phyloP scores from a whole-genome alignment of 495 filamentous ascomycete genomes.

The Lophiostoma macrostomum region DNA sequence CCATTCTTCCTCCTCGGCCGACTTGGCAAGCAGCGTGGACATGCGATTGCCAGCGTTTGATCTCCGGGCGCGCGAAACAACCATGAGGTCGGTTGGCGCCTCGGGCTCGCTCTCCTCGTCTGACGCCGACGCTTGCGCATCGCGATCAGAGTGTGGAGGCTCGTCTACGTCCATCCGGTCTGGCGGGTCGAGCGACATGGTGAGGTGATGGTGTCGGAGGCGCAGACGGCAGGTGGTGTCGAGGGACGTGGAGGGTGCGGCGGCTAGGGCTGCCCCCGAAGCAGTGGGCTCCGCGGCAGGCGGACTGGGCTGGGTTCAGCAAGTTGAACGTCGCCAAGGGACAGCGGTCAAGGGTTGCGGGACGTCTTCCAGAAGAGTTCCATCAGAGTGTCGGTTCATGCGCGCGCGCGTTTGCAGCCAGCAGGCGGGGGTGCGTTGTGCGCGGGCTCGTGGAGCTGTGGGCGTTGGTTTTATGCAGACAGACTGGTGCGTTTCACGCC shows the following conservation, averaged over 20 bases:
- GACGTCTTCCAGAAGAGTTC: slow-evolving; percentile 31
- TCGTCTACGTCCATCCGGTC: slow-evolving; percentile 16
- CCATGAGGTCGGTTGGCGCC: slow-evolving; percentile 66
- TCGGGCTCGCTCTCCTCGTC: slow-evolving; percentile 38
- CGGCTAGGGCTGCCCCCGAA: too few relatives aligned
- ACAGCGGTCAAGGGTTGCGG: slow-evolving; percentile 23
- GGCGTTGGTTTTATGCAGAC: slow-evolving; percentile 10
- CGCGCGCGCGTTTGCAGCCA: slow-evolving; percentile 11
- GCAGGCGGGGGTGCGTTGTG: slow-evolving; percentile 6
- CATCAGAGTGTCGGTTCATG: slow-evolving; percentile 11
- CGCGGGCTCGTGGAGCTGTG: background rate
- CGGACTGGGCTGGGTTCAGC: too few relatives aligned
- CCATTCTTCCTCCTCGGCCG: slow-evolving; percentile 64
- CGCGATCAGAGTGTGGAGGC: slow-evolving; percentile 5
- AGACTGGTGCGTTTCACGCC: slow-evolving; percentile 13
- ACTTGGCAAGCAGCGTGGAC: slow-evolving; percentile 63
- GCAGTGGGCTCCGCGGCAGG: too few relatives aligned
- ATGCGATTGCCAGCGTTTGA: slow-evolving; percentile 84
- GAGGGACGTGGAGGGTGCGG: slow-evolving; percentile 13
- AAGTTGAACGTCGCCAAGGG: slow-evolving; percentile 7
- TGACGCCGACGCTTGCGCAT: slow-evolving; percentile 10
- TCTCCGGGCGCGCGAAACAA: slow-evolving; percentile 72
- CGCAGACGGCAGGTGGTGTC: slow-evolving; percentile 3
- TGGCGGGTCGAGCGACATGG: slow-evolving; percentile 14
- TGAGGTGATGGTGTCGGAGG: background rate